Conservation (phyloP, 176 grass and related monocot genomes). For the Carex myosuroides region DNA sequence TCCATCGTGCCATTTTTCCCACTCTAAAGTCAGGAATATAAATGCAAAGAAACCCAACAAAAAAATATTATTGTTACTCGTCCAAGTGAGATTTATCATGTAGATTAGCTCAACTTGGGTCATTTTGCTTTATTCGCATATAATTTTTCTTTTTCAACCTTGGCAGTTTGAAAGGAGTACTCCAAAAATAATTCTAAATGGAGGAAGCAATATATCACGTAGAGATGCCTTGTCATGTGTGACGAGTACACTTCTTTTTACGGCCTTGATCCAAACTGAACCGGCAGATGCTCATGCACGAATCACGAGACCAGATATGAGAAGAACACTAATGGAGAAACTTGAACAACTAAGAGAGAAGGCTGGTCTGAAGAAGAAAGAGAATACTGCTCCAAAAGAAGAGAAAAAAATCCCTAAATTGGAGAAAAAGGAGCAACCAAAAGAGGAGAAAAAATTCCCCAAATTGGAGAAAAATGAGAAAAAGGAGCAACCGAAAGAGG, state of each 20-base stretch:
- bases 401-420: background rate
- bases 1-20: no score
- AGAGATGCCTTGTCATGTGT: constrained; percentile 54
- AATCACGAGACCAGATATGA: constrained; percentile 46
- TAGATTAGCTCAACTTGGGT: background rate
- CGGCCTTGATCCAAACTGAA: constrained; percentile 17
- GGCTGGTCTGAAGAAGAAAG: constrained; percentile 30
- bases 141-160: background rate
- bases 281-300: constrained; percentile 39
- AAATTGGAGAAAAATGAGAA: background rate
- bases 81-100: background rate
- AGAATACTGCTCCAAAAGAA: background rate
- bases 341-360: constrained; percentile 61
- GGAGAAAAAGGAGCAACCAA: background rate
- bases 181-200: background rate
- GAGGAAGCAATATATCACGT: constrained; percentile 26
- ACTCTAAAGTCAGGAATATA: no score
- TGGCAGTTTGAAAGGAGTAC: constrained; percentile 15
- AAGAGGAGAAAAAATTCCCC: background rate
- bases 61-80: no score
- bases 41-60: background rate
- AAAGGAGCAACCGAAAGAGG: no score
- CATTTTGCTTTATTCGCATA: background rate
- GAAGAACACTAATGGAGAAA: constrained; percentile 63
- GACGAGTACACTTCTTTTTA: constrained; percentile 29